Evolutionary conservation across 2,329 filamentous ascomycete species (phyloP), one percentile per base, ranked within the genome.

Genomic region (Colletotrichum orbiculare): DNA sequence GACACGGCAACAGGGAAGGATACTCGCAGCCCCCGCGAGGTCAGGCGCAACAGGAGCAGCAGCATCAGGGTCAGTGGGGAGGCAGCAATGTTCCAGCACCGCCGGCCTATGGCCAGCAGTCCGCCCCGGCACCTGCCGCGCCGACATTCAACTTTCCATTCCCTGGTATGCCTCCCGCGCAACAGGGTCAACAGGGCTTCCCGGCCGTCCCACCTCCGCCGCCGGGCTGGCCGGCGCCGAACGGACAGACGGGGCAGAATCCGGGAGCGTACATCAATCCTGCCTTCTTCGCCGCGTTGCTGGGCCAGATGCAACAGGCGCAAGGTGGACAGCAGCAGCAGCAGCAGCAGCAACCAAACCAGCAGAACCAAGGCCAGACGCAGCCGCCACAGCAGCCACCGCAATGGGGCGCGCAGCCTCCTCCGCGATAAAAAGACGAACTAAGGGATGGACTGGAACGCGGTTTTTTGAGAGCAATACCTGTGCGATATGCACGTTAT

Each of bases 201-300:
- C 70, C 74, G 0, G 75, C 76, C 9, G 76, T 76, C 3, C 81
- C 81, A 4, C 81, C 80, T 2, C 79, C 81, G 17, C 80, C 81
- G 48, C 76, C 77, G 13, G 76, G 75, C 15, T 75, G 74, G 73
- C 71, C 71, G 33, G 69, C 73, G 45, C 72, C 75, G 62, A 74
- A 68, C 72, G 78, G 65, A 48, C 77, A 77, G 41, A 64, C 41
- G 68, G 69, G 48, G 68, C 78, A 45, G 72, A 79, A 13, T 74
- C 77, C 41, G 74, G 52, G 82, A 67, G 77, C 83, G 9, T 85
- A 85, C 69, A 81, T 88, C 64, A 89, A 88, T 68, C 87, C 87
- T 4, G 81, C 84, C 2, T 84, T 89, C 71, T 80, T 89, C 63
- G 81, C 83, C 45, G 82, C 80, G 4, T 67, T 83, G 41, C 80